Evolutionary conservation across 257 asterid genomes (phyloP), one percentile per base, ranked within the genome.

Genomic region (Rehmannia glutinosa): DNA sequence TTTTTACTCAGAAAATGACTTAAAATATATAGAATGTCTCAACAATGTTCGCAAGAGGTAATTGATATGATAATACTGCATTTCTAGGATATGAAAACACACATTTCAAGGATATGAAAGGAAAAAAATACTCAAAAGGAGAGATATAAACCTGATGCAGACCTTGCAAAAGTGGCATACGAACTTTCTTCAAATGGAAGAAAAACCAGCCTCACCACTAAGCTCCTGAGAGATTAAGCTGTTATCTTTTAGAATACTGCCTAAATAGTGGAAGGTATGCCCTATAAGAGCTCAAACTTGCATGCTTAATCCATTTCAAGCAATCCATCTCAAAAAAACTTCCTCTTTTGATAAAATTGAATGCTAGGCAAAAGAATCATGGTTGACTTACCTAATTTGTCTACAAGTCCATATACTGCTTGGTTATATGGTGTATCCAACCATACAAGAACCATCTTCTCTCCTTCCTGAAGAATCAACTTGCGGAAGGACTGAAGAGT

Each of bases 151-250:
- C 99, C 97, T 94, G 97, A 83, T 62, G 95, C 91, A 61, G 91
- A 94, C 95, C 93, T 91, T 83, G 97, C 99, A 86, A 94, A 94
- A 39, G 98, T 86, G 62, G 83, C 74, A 66, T 87, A 91, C 9
- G 96, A 89, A 80, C 98, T 94, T 80, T 94, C 99, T 78, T 94
- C 98, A 73, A 94, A 94, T 24, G 99, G 99, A 33, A 91, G 97
- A 75, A 94, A 91, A 67, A 94, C 80, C 81, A 94, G 35, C 79
- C 99, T 84, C 92, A 94, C 99, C 67, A 91, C 96, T 76, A 91
- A 89, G 86, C 99, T 94, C 65, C 99, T 91, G 97, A 75, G 75
- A 80, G 47, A 78, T 57, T 76, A 78, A 74, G 39, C 66, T 45
- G 55, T 54, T 35, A 67, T 9, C 54, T 51, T 17, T 73, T 24